A percentile compares a stretch with the other conserved stretches of the same genome.
Evolutionary conservation across 1,284 basidiomycete species (phyloP).

Genomic region (Vanrija pseudolonga): DNA sequence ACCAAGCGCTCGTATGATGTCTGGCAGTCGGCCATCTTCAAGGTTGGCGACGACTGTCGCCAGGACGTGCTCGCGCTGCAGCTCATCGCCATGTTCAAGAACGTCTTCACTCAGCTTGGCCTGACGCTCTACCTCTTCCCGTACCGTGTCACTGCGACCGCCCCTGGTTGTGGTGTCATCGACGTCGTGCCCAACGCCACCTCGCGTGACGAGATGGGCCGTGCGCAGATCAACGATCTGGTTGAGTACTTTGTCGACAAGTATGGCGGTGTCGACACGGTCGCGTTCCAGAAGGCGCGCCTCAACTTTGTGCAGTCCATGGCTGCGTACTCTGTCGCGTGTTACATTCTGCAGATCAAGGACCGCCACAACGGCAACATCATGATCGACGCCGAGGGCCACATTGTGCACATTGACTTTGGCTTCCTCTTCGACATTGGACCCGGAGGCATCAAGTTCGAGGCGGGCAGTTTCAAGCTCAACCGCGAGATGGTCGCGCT

Average conservation of each 20-base stretch:
- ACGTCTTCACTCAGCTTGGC: conserved; percentile 83
- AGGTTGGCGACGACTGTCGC: conserved; percentile 98
- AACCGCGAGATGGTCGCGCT: conserved; percentile 96
- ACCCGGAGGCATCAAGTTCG: conserved; percentile 78
- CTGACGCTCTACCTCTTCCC: conserved; percentile 90
- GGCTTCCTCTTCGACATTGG: conserved; percentile 97
- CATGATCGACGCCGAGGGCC: conserved; percentile 96
- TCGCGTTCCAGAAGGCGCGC: conserved; percentile 88
- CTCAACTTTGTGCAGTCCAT: conserved; percentile 98
- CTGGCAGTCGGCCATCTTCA: conserved; percentile 99
- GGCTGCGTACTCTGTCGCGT: conserved; percentile 99
- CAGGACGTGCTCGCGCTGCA: conserved; percentile 97
- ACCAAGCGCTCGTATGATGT: conserved; percentile 71
- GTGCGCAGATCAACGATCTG: conserved; percentile 95
- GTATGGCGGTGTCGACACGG: conserved; percentile 83
- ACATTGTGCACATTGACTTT: conserved; percentile 92
- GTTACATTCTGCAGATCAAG: conserved; percentile 96
- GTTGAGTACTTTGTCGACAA: conserved; percentile 91
- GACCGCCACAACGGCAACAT: conserved; percentile 99
- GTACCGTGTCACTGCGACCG: conserved; percentile 95
- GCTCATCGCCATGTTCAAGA: conserved; percentile 99
- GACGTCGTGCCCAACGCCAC: conserved; percentile 98
- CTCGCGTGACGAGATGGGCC: conserved; percentile 98
- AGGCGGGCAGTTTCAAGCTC: conserved; percentile 95
- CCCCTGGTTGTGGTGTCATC: conserved; percentile 95